Percentiles rank a stretch among this genome's conserved stretches.
Evolutionary conservation across 1,139 yeast genomes (phyloP).

Genomic region (Scheffersomyces parashehatae): DNA sequence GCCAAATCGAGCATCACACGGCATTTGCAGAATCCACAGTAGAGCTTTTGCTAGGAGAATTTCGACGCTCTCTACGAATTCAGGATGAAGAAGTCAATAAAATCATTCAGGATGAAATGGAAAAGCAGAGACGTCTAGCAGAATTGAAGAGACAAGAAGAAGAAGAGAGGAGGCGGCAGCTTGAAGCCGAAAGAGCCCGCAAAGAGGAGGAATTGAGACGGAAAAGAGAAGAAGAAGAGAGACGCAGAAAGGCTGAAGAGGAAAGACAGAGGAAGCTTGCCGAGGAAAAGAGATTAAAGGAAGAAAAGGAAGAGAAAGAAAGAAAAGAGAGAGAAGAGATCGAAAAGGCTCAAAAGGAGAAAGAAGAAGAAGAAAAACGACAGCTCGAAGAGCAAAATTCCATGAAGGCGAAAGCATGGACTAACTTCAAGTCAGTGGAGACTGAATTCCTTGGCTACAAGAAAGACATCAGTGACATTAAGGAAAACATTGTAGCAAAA

Average conservation of each 20-base stretch:
- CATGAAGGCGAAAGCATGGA: constrained; percentile 12
- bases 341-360: constrained; percentile 3
- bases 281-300: constrained; percentile 8
- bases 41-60: constrained; percentile 1
- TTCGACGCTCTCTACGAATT: background rate
- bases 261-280: constrained; percentile 4
- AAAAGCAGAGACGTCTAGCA: constrained; percentile 3
- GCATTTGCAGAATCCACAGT: too few species aligned
- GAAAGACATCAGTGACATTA: constrained; percentile 59
- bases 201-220: constrained; percentile 14
- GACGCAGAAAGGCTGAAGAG: constrained; percentile 12
- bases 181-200: constrained; percentile 6
- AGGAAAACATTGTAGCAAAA: constrained; percentile 52
- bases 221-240: constrained; percentile 6
- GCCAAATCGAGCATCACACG: too few species aligned
- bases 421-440: constrained; percentile 44
- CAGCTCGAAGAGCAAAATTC: constrained; percentile 7
- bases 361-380: constrained; percentile 10
- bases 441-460: constrained; percentile 52
- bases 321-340: constrained; percentile 2
- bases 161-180: constrained; percentile 1
- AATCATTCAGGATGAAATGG: constrained; percentile 6
- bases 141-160: constrained; percentile 2
- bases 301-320: constrained; percentile 12
- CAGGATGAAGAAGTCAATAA: constrained; percentile 3